phyloP scores from a whole-genome alignment of 768 basidiomycete species.

The Punctularia strigosozonata region DNA sequence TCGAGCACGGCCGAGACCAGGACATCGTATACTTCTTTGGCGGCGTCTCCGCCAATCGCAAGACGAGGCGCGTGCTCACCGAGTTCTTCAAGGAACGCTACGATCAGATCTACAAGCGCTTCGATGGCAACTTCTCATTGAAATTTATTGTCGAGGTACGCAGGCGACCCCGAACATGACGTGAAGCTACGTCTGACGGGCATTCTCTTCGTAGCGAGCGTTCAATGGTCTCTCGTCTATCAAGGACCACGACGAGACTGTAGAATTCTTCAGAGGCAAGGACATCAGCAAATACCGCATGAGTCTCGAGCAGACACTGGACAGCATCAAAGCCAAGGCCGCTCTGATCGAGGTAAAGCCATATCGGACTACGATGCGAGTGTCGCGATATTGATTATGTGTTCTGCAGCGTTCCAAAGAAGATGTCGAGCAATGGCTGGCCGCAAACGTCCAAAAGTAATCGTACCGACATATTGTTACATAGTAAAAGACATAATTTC shows the following conservation, averaged over 20 bases:
- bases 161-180: constrained; percentile 2
- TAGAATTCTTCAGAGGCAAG: constrained; percentile 72
- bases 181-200: constrained; percentile 1
- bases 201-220: constrained; percentile 18
- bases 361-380: not conserved
- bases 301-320: constrained; percentile 54
- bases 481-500: no score
- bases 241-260: constrained; percentile 49
- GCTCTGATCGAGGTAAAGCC: constrained; percentile 49
- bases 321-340: constrained; percentile 48
- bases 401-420: constrained; percentile 38
- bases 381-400: constrained; percentile 1
- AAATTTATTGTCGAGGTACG: constrained; percentile 40
- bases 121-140: constrained; percentile 58
- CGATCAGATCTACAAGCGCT: constrained; percentile 55
- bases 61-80: constrained; percentile 39
- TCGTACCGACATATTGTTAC: no score
- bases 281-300: constrained; percentile 60
- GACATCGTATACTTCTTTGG: constrained; percentile 55
- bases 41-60: constrained; percentile 43
- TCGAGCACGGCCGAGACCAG: constrained; percentile 40
- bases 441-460: no score
- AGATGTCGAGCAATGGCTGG: constrained; percentile 47
- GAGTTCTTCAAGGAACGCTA: constrained; percentile 64
- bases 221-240: constrained; percentile 47